phyloP scores from a whole-genome alignment of 352 stramenopile genomes.

The Phytophthora cryptogea region DNA sequence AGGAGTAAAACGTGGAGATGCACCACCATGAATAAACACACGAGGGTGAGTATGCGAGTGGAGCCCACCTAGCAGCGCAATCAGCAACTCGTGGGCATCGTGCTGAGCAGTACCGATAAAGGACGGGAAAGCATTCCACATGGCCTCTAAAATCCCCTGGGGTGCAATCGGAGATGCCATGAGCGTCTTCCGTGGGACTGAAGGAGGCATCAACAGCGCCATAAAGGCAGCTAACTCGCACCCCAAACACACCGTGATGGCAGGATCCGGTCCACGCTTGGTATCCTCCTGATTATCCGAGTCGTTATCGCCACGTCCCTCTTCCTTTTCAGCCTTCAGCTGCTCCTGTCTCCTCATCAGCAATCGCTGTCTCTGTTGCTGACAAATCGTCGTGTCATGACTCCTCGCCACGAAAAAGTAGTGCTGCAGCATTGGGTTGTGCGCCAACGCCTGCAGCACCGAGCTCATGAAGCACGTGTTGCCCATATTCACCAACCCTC shows the following conservation, averaged over 20 bases:
- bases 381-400: slow-evolving; percentile 67
- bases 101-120: slow-evolving; percentile 73
- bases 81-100: slow-evolving; percentile 78
- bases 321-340: slow-evolving; percentile 16
- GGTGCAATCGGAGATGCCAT: slow-evolving; percentile 51
- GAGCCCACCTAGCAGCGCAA: slow-evolving; percentile 63
- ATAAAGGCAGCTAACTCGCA: slow-evolving; percentile 65
- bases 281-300: slow-evolving; percentile 7
- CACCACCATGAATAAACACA: slow-evolving; percentile 40
- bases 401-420: slow-evolving; percentile 69
- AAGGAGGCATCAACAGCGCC: slow-evolving; percentile 34
- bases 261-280: slow-evolving; percentile 11
- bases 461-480: slow-evolving; percentile 89
- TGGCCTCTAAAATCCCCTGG: slow-evolving; percentile 62
- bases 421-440: slow-evolving; percentile 74
- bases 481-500: slow-evolving; percentile 83
- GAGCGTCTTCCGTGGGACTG: slow-evolving; percentile 11
- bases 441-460: slow-evolving; percentile 69
- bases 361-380: slow-evolving; percentile 48
- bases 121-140: slow-evolving; percentile 56
- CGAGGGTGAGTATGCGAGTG: slow-evolving; percentile 62
- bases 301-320: slow-evolving; percentile 4
- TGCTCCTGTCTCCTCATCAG: slow-evolving; percentile 34
- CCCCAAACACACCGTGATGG: slow-evolving; percentile 51
- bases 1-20: slow-evolving; percentile 64